Evolutionary conservation across 2,329 filamentous ascomycete genomes (phyloP).

Genomic region (Xylaria sp.): DNA sequence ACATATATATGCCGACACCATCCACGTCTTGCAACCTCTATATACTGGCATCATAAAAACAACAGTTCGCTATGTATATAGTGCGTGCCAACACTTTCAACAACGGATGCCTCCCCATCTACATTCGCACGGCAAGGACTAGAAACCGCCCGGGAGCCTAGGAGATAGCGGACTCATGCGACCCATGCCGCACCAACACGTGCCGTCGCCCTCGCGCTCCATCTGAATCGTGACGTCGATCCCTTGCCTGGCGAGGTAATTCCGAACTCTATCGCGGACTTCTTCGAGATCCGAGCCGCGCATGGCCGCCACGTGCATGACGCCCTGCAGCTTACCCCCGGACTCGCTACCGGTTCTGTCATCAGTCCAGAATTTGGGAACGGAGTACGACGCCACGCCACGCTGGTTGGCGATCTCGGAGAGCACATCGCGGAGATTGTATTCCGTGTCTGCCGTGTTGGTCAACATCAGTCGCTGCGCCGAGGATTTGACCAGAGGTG

Average conservation of each 20-base stretch:
- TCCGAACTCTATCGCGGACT: constrained; percentile 79
- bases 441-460: constrained; percentile 86
- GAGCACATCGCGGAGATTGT: constrained; percentile 85
- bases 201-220: constrained; percentile 80
- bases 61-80: constrained; percentile 17
- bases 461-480: constrained; percentile 86
- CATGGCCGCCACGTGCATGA: constrained; percentile 86
- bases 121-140: background rate
- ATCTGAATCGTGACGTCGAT: constrained; percentile 90
- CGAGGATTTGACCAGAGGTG: constrained; percentile 86
- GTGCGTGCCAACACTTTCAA: background rate
- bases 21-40: constrained; percentile 14
- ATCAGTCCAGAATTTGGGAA: constrained; percentile 93
- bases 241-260: constrained; percentile 75
- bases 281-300: constrained; percentile 81
- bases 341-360: constrained; percentile 65
- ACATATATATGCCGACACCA: constrained; percentile 13
- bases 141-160: constrained; percentile 36
- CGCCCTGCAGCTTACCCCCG: constrained; percentile 74
- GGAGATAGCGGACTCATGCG: constrained; percentile 50
- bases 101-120: background rate
- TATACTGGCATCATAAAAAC: constrained; percentile 24
- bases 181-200: constrained; percentile 69
- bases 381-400: constrained; percentile 86
- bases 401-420: constrained; percentile 83